These are phyloP conservation scores for Ziziphus jujuba DNA, from an alignment of 306 rosid genomes.

Conservation along the genomic window DNA sequence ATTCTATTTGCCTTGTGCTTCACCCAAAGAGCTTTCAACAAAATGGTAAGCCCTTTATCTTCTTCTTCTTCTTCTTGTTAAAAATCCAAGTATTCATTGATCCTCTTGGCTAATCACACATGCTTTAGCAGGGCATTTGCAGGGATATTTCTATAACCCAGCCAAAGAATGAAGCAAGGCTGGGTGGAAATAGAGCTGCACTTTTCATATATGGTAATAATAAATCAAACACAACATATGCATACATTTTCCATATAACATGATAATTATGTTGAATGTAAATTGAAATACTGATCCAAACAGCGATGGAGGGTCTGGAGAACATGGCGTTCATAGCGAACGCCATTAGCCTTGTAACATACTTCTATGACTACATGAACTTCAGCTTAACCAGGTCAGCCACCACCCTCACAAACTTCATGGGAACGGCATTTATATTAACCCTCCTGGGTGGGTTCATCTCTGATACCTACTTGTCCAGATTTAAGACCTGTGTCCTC, in stretches of 20 bases:
- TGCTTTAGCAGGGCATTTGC: slow-evolving; percentile 44
- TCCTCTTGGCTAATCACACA: not conserved
- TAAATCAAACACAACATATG: no score
- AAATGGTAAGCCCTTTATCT: slow-evolving; percentile 1
- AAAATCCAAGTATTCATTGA: not conserved
- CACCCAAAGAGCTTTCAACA: not conserved
- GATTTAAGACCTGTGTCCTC: slow-evolving; percentile 69
- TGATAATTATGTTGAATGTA: no score
- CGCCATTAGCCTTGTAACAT: slow-evolving; percentile 68
- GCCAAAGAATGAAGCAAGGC: slow-evolving; percentile 31
- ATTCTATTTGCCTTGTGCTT: not conserved
- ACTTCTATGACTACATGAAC: slow-evolving; percentile 76
- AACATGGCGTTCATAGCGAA: slow-evolving; percentile 71
- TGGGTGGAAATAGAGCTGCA: slow-evolving; percentile 68
- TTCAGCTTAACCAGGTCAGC: slow-evolving; percentile 69
- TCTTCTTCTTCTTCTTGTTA: not conserved
- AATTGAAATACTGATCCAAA: not conserved
- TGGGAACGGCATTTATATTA: slow-evolving; percentile 73
- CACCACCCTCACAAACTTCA: slow-evolving; percentile 66
- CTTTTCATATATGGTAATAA: slow-evolving; percentile 59
- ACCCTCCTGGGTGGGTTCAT: slow-evolving; percentile 71
- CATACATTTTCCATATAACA: no score
- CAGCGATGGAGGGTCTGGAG: slow-evolving; percentile 78
- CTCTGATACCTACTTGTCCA: slow-evolving; percentile 65
- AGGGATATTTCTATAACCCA: slow-evolving; percentile 27